Base-by-base conservation (phyloP, 345 rosid species). In the Dovyalis caffra region DNA sequence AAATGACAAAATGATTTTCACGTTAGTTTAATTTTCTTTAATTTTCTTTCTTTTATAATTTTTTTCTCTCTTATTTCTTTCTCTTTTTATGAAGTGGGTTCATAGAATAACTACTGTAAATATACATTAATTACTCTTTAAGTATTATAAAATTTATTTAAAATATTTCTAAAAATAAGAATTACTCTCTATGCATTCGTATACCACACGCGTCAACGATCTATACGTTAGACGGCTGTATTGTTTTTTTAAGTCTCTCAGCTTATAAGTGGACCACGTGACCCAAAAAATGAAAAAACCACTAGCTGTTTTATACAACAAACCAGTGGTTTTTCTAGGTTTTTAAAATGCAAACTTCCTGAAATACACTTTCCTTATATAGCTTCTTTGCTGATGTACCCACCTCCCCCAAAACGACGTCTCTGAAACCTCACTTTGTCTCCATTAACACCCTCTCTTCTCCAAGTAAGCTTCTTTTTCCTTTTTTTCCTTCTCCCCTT, bases 141-240 rank as follows among this genome's bases (percentile, higher is more conserved):
- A n/a, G n/a, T n/a, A n/a, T n/a, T n/a, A n/a, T n/a, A n/a, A n/a
- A n/a, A n/a, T n/a, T n/a, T n/a, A n/a, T n/a, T 26, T 38, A 56
- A 56, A 61, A n/a, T n/a, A n/a, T n/a, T 78, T 75, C 71, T 82
- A 21, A 62, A 80, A 76, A 74, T 72, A 66, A 79, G 45, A 81
- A 81, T 60, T 64, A 45, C 64, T 72, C 35, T 14, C 43, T 72
- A 76, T 74, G 73, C 28, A 61, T 28, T 26, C 80, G 71, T 69
- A 72, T 6, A 65, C 71, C 77, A 62, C 90, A 87, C 87, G 86
- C 75, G 90, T 87, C 87, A 67, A 60, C 9, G 79, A 84, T 80
- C 90, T 77, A 87, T 79, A 80, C 45, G 86, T 69, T 21, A 28
- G 79, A 68, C 81, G 75, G 77, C 72, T 25, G 38, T 21, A 35